Evolutionary conservation across 2,329 filamentous ascomycete genomes (phyloP).

Genomic region (Microsporum canis): DNA sequence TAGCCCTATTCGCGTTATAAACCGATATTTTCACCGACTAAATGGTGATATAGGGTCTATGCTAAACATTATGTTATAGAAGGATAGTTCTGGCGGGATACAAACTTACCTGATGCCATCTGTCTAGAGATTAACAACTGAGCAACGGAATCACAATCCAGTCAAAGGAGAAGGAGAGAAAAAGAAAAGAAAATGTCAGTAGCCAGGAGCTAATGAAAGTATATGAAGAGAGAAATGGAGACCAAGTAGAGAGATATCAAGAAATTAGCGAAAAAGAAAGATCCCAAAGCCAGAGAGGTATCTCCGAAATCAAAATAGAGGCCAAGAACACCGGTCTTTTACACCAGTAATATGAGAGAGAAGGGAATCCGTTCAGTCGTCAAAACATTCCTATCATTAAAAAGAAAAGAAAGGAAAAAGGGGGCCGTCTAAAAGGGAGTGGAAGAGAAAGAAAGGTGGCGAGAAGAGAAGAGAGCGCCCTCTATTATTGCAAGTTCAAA

Average conservation of each 20-base stretch:
- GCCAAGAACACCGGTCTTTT: conserved; percentile 7
- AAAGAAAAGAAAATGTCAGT: background rate
- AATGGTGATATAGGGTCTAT: background rate
- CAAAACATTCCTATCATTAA: conserved; percentile 26
- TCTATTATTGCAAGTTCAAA: background rate
- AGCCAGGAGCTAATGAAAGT: background rate
- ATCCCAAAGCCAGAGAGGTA: background rate
- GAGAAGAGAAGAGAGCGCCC: background rate
- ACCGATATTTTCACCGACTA: background rate
- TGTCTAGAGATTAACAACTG: background rate
- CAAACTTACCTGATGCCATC: conserved; percentile 8
- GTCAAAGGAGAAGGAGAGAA: background rate
- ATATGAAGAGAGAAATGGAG: background rate
- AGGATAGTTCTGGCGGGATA: background rate
- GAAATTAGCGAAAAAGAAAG: background rate
- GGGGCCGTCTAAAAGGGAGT: conserved; percentile 7
- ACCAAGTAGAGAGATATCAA: background rate
- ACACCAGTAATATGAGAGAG: conserved; percentile 6
- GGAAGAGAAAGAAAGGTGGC: conserved; percentile 5
- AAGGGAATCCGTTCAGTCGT: conserved; percentile 24
- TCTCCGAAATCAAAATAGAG: background rate
- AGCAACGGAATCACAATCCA: background rate
- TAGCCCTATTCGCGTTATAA: background rate
- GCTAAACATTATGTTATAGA: background rate
- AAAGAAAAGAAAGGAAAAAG: conserved; percentile 1